Conservation (phyloP, 306 rosid species). For the Pueraria montana region DNA sequence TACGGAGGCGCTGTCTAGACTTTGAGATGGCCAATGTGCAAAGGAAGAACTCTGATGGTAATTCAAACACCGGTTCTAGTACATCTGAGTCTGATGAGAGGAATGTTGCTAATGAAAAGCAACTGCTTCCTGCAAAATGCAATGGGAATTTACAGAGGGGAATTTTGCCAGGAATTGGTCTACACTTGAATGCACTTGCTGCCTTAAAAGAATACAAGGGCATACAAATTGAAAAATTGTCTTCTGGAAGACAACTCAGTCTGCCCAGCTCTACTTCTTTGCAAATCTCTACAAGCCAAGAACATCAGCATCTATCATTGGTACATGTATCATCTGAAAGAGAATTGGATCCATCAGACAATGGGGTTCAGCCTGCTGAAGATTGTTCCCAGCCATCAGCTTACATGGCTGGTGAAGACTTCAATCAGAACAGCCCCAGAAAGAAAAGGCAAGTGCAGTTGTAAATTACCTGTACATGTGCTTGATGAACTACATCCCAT, state of each 20-base stretch:
- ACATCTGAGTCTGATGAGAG: constrained; percentile 59
- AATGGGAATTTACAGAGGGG: constrained; percentile 58
- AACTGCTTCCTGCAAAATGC: constrained; percentile 53
- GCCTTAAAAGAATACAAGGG: constrained; percentile 62
- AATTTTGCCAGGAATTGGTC: constrained; percentile 79
- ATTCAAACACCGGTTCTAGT: constrained; percentile 59
- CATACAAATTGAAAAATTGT: constrained; percentile 52
- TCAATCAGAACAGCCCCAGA: constrained; percentile 76
- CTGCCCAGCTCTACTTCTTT: constrained; percentile 55
- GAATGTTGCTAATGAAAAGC: constrained; percentile 54
- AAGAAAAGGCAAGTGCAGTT: constrained; percentile 72
- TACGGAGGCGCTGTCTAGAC: constrained; percentile 85
- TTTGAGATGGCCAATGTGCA: constrained; percentile 76
- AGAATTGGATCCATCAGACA: constrained; percentile 56
- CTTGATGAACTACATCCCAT: neutral
- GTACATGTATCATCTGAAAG: constrained; percentile 56
- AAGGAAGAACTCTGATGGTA: constrained; percentile 62
- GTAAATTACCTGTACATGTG: constrained; percentile 20
- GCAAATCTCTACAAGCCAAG: constrained; percentile 61
- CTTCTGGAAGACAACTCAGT: constrained; percentile 60
- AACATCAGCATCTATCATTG: constrained; percentile 54
- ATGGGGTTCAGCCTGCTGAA: constrained; percentile 64
- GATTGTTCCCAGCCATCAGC: constrained; percentile 66
- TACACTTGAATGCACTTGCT: constrained; percentile 86
- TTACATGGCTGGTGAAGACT: constrained; percentile 66